Evolutionary conservation across 805 yeast genomes (phyloP), one percentile per base, ranked within the genome.

Genomic region (Wickerhamiella cacticola): DNA sequence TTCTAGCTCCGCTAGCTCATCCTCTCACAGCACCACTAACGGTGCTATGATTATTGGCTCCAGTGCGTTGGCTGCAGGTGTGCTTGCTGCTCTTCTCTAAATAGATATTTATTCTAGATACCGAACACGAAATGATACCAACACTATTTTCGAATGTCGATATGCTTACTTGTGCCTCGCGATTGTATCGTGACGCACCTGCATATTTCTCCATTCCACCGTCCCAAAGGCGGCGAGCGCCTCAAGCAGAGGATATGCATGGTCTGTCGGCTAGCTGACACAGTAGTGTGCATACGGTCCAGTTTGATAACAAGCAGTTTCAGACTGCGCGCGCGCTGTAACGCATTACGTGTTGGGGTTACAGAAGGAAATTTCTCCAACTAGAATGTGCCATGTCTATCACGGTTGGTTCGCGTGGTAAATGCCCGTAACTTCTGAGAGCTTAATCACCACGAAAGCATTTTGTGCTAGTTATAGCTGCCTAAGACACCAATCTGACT

Each of bases 61-160:
- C 10, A 33, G 46, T 24, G 46, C 46, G 13, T 10, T 43, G 21
- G 46, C 31, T 5, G 23, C 33, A 15, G 46, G 46, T 22, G 15
- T 43, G 21, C 31, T 26, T 15, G 46, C 46, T 22, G 31, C 33
- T 6, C 23, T 43, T 24, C 39, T 43, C 21, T 43, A 33, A 40
- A 26, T 38, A 31, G 19, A 31, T 31, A 31, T 31, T 31, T 31
- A 31, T 31, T 31, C 16, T 5, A 31, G 36, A 31, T 31, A 31
- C 36, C 36, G n/a, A 31, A 12, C 36, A 15, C 19, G n/a, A 31
- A 6, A 28, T 15, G n/a, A 6, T 12, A n/a, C n/a, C n/a, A n/a
- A n/a, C n/a, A n/a, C n/a, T n/a, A n/a, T n/a, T n/a, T n/a, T n/a
- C n/a, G n/a, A n/a, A n/a, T n/a, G n/a, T n/a, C n/a, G n/a, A n/a